phyloP scores from a whole-genome alignment of 2,329 filamentous ascomycete species.

The Fusarium temperatum region DNA sequence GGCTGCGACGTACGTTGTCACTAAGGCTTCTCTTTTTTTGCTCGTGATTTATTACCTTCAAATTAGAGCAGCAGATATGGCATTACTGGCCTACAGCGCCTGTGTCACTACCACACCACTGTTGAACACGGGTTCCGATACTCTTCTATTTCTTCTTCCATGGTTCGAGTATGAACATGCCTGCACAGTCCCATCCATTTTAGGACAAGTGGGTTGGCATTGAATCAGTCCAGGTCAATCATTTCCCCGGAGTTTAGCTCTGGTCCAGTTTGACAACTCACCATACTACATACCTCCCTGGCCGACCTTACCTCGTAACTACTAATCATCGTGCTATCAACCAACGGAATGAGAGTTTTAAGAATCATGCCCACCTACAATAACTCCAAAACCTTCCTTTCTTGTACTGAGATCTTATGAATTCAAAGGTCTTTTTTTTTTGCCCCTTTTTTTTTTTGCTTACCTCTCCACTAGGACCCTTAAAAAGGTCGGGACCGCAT shows the following conservation, averaged over 20 bases:
- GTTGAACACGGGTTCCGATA: neutral
- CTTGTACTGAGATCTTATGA: neutral
- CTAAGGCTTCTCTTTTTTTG: neutral
- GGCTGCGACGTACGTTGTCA: conserved; percentile 39
- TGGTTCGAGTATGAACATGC: conserved; percentile 17
- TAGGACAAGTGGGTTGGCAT: conserved; percentile 4
- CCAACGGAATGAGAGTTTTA: conserved; percentile 3
- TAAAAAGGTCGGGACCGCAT: conserved; percentile 9
- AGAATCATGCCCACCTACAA: neutral
- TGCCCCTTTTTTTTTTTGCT: neutral
- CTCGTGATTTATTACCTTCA: conserved; percentile 2
- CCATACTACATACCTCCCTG: neutral
- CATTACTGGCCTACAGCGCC: neutral
- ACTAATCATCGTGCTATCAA: neutral
- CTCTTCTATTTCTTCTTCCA: conserved; percentile 17
- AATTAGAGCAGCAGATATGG: neutral
- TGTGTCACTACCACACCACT: neutral
- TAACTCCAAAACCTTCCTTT: neutral
- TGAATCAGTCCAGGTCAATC: conserved; percentile 7
- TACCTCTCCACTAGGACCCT: conserved; percentile 9
- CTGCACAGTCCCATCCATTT: conserved; percentile 10
- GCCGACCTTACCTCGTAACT: neutral
- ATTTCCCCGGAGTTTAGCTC: conserved; percentile 30
- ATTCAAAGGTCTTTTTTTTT: neutral
- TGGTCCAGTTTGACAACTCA: conserved; percentile 18